Evolutionary conservation across 345 rosid genomes (phyloP), one percentile per base, ranked within the genome.

Genomic region (Carallia brachiata): DNA sequence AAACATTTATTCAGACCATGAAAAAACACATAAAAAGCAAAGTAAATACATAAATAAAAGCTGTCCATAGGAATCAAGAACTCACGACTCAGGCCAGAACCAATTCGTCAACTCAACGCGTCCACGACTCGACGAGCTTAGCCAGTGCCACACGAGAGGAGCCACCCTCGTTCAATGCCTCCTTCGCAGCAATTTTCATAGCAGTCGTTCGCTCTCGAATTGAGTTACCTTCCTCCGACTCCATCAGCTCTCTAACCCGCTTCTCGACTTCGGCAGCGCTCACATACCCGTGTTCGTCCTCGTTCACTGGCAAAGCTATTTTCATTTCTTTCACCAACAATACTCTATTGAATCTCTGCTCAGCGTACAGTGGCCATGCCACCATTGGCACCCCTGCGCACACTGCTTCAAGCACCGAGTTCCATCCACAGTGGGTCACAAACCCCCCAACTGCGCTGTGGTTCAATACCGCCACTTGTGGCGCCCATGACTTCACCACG

Each of bases 361-460:
- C 90, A 1, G 84, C 85, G 16, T 86, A 82, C 6, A 82, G 68
- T 0, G 88, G 90, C 90, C 85, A 86, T 0, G 84, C 88, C 36
- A 86, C 54, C 88, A 86, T 78, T 0, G 84, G 86, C 57, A 82
- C 83, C 1, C 93, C 34, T 90, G 85, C 85, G 6, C 78, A 70
- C 37, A 87, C 73, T 0, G 89, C 76, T 72, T 87, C 97, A 0
- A 91, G 84, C 19, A 80, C 69, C 1, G 92, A 86, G 68, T 87
- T 91, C 95, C 90, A 91, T 1, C 97, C 92, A 31, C 92, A 82
- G 69, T 89, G 95, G 59, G 84, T 89, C 40, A 87, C 89, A 39
- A 89, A 89, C 52, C 88, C 89, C 4, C 91, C 88, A 2, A 84
- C 74, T 0, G 92, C 74, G 7, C 54, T 73, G 32, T 86, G 92